Evolutionary conservation across 306 rosid species (phyloP).

Genomic region (Inga laurina): DNA sequence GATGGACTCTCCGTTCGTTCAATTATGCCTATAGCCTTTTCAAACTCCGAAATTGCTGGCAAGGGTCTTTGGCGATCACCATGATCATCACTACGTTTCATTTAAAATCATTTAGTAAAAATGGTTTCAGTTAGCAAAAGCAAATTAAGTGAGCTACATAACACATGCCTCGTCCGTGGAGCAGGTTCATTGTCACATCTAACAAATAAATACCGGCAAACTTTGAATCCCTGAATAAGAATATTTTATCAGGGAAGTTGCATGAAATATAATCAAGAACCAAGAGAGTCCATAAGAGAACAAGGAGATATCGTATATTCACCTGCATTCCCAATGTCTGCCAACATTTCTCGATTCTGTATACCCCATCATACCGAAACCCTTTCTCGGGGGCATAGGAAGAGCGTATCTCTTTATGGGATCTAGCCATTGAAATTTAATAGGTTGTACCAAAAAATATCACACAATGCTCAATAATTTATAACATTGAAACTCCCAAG

Average conservation of each 20-base stretch:
- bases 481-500: not conserved
- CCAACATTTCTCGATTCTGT: constrained; percentile 87
- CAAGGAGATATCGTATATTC: not conserved
- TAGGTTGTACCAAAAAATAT: not conserved
- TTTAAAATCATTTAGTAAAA: not conserved
- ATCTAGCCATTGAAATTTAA: constrained; percentile 37
- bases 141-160: not conserved
- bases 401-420: constrained; percentile 79
- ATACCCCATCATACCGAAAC: constrained; percentile 73
- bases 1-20: constrained; percentile 49
- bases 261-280: not conserved
- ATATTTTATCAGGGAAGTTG: constrained; percentile 18
- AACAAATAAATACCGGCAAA: constrained; percentile 67
- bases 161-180: constrained; percentile 64
- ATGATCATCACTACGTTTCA: constrained; percentile 12
- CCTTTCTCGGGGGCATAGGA: constrained; percentile 74
- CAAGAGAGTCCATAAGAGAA: not conserved
- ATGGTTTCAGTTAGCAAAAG: not conserved
- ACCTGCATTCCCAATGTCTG: constrained; percentile 73
- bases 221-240: constrained; percentile 60
- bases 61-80: constrained; percentile 39
- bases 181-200: constrained; percentile 84
- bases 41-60: constrained; percentile 52
- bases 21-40: constrained; percentile 34
- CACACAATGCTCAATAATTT: not conserved